A percentile compares a stretch with the other conserved stretches of the same genome.
These are phyloP conservation scores for Tuber borchii DNA, from an alignment of 495 filamentous ascomycete species.

Conservation along the genomic window DNA sequence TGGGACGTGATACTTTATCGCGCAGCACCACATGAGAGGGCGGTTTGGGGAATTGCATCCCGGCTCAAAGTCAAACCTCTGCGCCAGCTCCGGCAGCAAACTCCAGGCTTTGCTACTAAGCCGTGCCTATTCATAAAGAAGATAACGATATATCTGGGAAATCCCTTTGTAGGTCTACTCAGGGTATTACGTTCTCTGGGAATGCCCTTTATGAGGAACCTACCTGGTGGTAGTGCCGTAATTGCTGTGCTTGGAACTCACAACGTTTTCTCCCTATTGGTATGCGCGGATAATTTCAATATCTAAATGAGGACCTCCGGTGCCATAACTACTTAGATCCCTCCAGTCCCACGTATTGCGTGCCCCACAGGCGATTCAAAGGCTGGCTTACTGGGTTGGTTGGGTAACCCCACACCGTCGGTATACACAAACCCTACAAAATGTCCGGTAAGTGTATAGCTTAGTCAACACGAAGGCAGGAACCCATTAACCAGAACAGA, in stretches of 20 bases:
- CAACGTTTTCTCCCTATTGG: neutral
- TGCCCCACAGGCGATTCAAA: too few relatives aligned
- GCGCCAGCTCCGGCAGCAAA: neutral
- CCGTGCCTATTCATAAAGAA: neutral
- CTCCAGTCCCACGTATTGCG: neutral
- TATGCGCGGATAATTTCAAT: too few relatives aligned
- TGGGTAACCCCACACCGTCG: neutral
- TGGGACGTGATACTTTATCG: neutral
- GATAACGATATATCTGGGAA: neutral
- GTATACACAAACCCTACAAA: neutral
- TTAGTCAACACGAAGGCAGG: neutral
- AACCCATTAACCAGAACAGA: too few relatives aligned
- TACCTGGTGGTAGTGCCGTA: neutral
- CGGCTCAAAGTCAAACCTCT: neutral
- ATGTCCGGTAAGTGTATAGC: neutral
- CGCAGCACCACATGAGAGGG: too few relatives aligned
- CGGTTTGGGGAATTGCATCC: neutral
- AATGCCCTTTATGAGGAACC: neutral
- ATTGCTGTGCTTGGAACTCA: neutral
- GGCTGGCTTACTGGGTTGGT: neutral
- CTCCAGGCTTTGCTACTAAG: neutral
- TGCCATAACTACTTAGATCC: neutral
- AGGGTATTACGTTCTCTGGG: neutral
- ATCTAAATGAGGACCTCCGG: neutral
- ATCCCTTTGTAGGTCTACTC: neutral